Conservation (phyloP, 164 flowering plant genomes). For the Chimonanthus praecox region DNA sequence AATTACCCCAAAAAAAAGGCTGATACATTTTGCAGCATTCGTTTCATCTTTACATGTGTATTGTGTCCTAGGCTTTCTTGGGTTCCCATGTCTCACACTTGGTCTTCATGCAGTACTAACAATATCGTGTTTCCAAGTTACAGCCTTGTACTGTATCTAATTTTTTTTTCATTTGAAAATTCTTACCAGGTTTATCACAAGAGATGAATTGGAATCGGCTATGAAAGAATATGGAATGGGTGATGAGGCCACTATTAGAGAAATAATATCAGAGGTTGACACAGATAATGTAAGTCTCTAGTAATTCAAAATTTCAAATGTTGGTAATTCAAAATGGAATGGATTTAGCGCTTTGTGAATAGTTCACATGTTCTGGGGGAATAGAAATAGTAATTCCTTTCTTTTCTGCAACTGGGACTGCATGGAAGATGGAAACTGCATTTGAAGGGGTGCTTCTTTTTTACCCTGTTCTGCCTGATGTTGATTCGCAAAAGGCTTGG, state of each 20-base stretch:
- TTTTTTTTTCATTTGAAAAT: neutral
- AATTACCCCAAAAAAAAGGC: neutral
- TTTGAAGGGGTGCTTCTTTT: neutral
- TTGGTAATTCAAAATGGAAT: neutral
- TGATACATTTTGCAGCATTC: neutral
- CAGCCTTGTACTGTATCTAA: neutral
- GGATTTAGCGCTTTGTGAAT: neutral
- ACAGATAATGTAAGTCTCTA: conserved; percentile 63
- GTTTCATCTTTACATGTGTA: neutral
- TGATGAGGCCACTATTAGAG: conserved; percentile 59
- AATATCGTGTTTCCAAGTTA: too few species aligned
- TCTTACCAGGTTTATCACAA: conserved; percentile 59
- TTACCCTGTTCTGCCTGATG: neutral
- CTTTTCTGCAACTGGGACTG: neutral
- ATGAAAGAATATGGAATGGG: conserved; percentile 83
- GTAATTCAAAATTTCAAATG: neutral
- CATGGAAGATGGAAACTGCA: neutral
- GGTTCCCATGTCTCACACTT: neutral
- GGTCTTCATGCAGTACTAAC: neutral
- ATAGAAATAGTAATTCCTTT: neutral
- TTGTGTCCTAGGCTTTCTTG: neutral
- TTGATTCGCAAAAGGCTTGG: too few species aligned
- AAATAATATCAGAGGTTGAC: conserved; percentile 83
- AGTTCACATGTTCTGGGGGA: neutral
- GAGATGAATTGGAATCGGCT: conserved; percentile 72